Evolutionary conservation across 208 protist genomes (phyloP), one percentile per base, ranked within the genome.

Genomic region (Jaenimonas drosophilae): DNA sequence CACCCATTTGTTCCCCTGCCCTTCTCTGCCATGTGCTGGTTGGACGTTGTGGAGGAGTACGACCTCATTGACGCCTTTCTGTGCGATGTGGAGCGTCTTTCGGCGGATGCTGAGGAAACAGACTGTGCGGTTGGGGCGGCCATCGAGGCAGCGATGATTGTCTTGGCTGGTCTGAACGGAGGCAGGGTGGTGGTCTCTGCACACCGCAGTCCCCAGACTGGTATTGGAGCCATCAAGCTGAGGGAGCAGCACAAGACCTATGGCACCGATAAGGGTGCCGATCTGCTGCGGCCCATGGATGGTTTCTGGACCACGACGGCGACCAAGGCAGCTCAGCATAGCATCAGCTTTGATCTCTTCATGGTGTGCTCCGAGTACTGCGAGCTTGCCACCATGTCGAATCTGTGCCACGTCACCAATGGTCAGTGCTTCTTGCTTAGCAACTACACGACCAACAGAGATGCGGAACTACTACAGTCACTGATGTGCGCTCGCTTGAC

Each of bases 1-100:
- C 76, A 83, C 52, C 79, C 84, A 17, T 96, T 94, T 51, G 85
- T 92, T 9, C 85, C 89, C 17, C 70, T 96, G n/a, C 89, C 89
- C 23, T 96, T 96, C 59, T 70, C 63, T 11, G 76, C 60, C 20
- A 43, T 91, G 16, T 94, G 89, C 59, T 96, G 89, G 89, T 47
- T 96, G 32, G 76, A 76, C 54, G 68, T 94, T 14, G 83, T 73
- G 19, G 47, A 49, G 7, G 76, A 94, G 11, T 46, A 77, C 21
- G 75, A 83, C 19, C 29, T 51, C 37, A 81, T 91, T 41, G 59
- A 79, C 27, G 47, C 38, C 29, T 91, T 91, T 42, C 59, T 93
- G 16, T 57, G 47, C 37, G 64, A 71, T 29, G 54, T 93, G 1
- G 32, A 44, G 2, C 39, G 40, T 33, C 59, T 80, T 36, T 64